Evolutionary conservation across 257 asterid genomes (phyloP), one percentile per base, ranked within the genome.

Genomic region (Penstemon davidsonii): DNA sequence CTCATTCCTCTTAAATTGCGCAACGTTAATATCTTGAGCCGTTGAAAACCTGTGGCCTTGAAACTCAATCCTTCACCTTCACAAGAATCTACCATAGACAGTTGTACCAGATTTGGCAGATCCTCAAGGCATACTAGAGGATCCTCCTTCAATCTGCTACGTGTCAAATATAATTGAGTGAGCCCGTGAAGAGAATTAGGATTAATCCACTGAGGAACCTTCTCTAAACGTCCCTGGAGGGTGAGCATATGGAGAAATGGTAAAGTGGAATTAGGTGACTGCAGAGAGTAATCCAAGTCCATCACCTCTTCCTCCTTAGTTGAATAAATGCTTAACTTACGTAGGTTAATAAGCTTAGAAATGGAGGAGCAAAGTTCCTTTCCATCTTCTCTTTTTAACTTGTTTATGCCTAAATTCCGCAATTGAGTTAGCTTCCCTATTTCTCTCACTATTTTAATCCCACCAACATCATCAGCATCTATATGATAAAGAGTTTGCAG

Each of bases 301-400:
- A 70, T 36, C 4, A 39, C 8, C 37, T 70, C 77, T 6, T 41
- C 64, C 9, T 51, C 51, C 10, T 3, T 7, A 5, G 7, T 0
- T 18, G 69, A 49, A 5, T 2, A 2, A 52, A 78, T 19, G 4
- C 0, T 4, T 9, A 78, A 11, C 2, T 15, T 5, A 0, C 10
- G 70, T 3, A 78, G 64, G 43, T 38, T 36, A 6, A 53, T 56
- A 1, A 78, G 75, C 13, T 74, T 78, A 18, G 62, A 33, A 1
- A 78, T 55, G 6, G 83, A 74, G 37, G 19, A 36, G 11, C 70
- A 73, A 8, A 78, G 76, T 3, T 69, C 79, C 54, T 45, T 55
- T 41, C 79, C 79, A 42, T 78, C 76, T 73, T 64, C 76, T 42
- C 54, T 54, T 65, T 45, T 69, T 0, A 78, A 7, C 8, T 66